These are phyloP conservation scores for Pyricularia grisea DNA, from an alignment of 2,329 filamentous ascomycete genomes.

Conservation along the genomic window DNA sequence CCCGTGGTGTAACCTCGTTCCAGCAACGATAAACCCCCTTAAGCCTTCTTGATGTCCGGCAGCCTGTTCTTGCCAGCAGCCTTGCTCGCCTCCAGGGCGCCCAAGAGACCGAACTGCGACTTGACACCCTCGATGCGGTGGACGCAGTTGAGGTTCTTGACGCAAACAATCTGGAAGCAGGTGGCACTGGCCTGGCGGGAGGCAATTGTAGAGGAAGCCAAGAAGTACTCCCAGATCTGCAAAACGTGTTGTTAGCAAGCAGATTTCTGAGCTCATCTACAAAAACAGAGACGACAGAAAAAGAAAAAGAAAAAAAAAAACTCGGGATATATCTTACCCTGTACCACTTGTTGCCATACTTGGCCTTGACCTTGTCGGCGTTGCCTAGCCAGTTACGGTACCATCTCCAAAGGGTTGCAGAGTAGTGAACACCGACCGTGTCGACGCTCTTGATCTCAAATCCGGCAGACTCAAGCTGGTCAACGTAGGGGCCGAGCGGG, in stretches of 20 bases:
- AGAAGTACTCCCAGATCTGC: conserved; percentile 86
- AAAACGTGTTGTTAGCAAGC: conserved; percentile 11
- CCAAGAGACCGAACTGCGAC: conserved; percentile 59
- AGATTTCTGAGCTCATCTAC: not conserved
- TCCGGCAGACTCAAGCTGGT: conserved; percentile 75
- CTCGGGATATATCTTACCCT: conserved; percentile 51
- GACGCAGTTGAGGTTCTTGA: conserved; percentile 85
- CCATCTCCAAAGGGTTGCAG: conserved; percentile 93
- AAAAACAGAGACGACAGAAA: not conserved
- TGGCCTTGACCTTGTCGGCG: conserved; percentile 81
- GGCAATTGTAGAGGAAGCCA: conserved; percentile 75
- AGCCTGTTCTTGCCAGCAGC: conserved; percentile 13
- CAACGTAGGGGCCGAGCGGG: conserved; percentile 79
- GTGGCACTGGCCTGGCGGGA: conserved; percentile 77
- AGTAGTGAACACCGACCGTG: conserved; percentile 94
- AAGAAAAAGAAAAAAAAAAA: too few relatives aligned
- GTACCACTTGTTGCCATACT: conserved; percentile 95
- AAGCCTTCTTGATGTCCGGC: not conserved
- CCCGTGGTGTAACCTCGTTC: not conserved
- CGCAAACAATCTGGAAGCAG: conserved; percentile 77
- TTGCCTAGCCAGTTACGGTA: conserved; percentile 98
- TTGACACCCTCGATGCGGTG: conserved; percentile 70
- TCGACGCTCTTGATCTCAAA: conserved; percentile 89
- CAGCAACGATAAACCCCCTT: not conserved
- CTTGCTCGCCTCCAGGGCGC: conserved; percentile 37